Evolutionary conservation across 768 basidiomycete genomes (phyloP), one percentile per base, ranked within the genome.

Genomic region (Lactarius evosmus): DNA sequence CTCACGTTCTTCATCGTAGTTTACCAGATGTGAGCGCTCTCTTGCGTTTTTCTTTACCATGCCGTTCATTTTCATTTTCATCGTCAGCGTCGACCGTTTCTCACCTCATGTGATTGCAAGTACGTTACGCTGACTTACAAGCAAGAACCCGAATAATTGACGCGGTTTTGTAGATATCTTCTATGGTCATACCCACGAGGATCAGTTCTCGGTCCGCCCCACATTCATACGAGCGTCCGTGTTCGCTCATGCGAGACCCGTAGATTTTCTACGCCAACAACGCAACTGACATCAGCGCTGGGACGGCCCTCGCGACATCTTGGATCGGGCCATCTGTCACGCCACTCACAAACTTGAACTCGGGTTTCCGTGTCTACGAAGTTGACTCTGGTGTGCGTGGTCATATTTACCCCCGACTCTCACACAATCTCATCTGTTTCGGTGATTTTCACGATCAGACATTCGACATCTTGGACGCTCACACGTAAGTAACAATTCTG

Each of bases 61-160:
- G 17, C 5, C 66, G 38, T 61, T 36, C 12, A 65, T 40, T 25
- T 61, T 36, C 12, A 65, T 40, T 25, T 57, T 29, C 25, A 7
- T 59, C 49, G 36, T 46, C 56, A 89, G 87, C 60, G 84, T 90
- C 60, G 88, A 90, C 69, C 85, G 88, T n/a, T 90, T 80, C 73
- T 85, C 87, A 8, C 88, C 88, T 33, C 88, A 90, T 69, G 88
- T 89, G 60, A 87, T 90, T 65, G 85, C 87, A 50, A 86, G 86
- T 88, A 58, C 49, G 86, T 79, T 49, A 55, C 55, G 34, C 4
- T 56, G 59, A 44, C 55, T 57, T 66, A 54, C 44, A 53, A 53
- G 19, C 50, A 17, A 49, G 40, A 6, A 22, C 25, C 38, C 19
- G 60, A 27, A 46, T 46, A 8, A 55, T 56, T 58, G 44, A 56